phyloP scores from a whole-genome alignment of 805 yeast species.

The Candida nitratophila region DNA sequence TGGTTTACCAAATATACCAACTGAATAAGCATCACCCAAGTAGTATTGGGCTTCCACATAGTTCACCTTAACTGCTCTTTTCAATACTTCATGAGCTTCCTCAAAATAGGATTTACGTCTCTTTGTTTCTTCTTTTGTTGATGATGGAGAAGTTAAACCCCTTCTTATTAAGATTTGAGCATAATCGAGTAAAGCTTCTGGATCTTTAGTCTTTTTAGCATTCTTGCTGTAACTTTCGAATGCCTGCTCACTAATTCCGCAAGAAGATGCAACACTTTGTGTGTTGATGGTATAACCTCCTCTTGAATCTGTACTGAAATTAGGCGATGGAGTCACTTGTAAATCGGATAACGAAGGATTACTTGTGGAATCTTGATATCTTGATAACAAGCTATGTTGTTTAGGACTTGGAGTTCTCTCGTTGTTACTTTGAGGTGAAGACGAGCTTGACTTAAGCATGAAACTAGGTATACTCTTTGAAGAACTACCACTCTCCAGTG shows the following conservation, averaged over 20 bases:
- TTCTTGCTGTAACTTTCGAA: conserved; percentile 81
- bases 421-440: too few relatives aligned
- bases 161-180: conserved; percentile 66
- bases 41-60: conserved; percentile 87
- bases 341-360: neutral
- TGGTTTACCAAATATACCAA: conserved; percentile 76
- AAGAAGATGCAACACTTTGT: neutral
- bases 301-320: neutral
- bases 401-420: neutral
- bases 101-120: conserved; percentile 54
- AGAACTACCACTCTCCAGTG: neutral
- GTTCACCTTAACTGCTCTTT: conserved; percentile 70
- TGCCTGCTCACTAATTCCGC: neutral
- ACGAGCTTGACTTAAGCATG: neutral
- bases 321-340: neutral
- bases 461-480: neutral
- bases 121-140: conserved; percentile 19
- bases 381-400: neutral
- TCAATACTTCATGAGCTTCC: conserved; percentile 69
- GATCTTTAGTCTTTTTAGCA: conserved; percentile 80
- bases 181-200: conserved; percentile 79
- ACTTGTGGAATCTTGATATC: neutral
- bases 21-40: conserved; percentile 81
- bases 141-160: conserved; percentile 10
- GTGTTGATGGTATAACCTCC: neutral